These are phyloP conservation scores for Penicillium italicum DNA, from an alignment of 2,329 filamentous ascomycete species.

Conservation along the genomic window DNA sequence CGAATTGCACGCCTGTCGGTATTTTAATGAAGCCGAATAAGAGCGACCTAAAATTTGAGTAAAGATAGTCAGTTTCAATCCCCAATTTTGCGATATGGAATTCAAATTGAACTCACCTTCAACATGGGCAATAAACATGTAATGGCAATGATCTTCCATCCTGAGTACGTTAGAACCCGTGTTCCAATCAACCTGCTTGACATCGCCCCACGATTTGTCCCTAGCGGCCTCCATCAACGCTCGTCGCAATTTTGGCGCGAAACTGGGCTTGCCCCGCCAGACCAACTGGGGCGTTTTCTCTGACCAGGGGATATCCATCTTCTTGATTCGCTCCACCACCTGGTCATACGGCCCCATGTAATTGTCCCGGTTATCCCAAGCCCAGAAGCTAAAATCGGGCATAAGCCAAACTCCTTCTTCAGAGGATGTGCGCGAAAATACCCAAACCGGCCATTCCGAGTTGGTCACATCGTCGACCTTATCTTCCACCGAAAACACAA, in stretches of 20 bases:
- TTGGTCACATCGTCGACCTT: constrained; percentile 44
- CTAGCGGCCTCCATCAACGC: constrained; percentile 40
- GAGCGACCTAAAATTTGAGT: constrained; percentile 30
- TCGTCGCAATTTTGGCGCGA: constrained; percentile 40
- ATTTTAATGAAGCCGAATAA: constrained; percentile 51
- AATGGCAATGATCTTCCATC: constrained; percentile 53
- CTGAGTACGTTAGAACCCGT: constrained; percentile 43
- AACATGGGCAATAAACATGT: constrained; percentile 52
- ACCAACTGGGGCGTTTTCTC: constrained; percentile 45
- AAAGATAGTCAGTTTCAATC: not conserved
- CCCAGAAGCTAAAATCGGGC: constrained; percentile 53
- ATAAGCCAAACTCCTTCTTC: constrained; percentile 49
- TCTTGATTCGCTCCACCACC: constrained; percentile 33
- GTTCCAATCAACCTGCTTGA: constrained; percentile 42
- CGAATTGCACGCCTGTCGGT: constrained; percentile 48
- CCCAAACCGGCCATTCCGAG: constrained; percentile 41
- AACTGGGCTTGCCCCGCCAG: constrained; percentile 49
- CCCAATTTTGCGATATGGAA: not conserved
- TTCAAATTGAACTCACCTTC: constrained; percentile 40
- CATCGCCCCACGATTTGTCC: constrained; percentile 47
- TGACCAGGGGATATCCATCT: constrained; percentile 29
- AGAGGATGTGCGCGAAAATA: constrained; percentile 38
- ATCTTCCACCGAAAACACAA: constrained; percentile 45
- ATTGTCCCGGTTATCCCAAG: constrained; percentile 42
- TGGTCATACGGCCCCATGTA: constrained; percentile 37